Base-by-base conservation (phyloP, 495 filamentous ascomycete genomes). In the Cercophora sp. region DNA sequence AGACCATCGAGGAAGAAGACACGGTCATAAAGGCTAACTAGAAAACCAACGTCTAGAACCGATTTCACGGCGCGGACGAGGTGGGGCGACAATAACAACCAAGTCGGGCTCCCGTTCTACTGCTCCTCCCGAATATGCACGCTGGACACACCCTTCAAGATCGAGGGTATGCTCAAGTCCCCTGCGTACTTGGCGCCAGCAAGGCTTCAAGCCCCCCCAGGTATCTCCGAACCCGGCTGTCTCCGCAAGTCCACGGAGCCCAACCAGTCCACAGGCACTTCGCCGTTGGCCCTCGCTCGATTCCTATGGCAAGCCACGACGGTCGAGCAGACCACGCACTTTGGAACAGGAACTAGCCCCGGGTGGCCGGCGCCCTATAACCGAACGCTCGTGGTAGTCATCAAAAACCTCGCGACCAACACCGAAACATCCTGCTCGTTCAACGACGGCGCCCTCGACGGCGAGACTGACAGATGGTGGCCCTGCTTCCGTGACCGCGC, bases 231-330 rank as follows among this genome's bases (percentile, higher is more conserved):
- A 4, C 44, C 44, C 5, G 15, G 9, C 44, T 47, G 44, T 16
- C 44, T 47, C 44, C 18, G 25, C 26, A 46, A 1, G 10, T 46
- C 42, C 23, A 22, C 27, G 25, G 5, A 4, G 10, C 11, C 19
- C 42, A 11, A n/a, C 1, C n/a, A n/a, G n/a, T n/a, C n/a, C n/a
- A 1, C 10, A 1, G 15, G n/a, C 5, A 13, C 18, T 11, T 47
- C 44, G 3, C 26, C 25, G 1, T 11, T 47, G 5, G 5, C 8
- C 44, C 25, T 47, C 26, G 4, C 25, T 8, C 44, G 15, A 0
- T 47, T 47, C 26, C 44, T 47, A 13, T 47, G 44, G 44, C 44
- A 47, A 16, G 26, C 44, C 26, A 47, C 44, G 4, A 47, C 44
- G 4, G 3, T 47, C 5, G 10, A 15, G 4, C 10, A 26, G 6